Evolutionary conservation across 768 basidiomycete genomes (phyloP).

Genomic region (Amanita exitialis): DNA sequence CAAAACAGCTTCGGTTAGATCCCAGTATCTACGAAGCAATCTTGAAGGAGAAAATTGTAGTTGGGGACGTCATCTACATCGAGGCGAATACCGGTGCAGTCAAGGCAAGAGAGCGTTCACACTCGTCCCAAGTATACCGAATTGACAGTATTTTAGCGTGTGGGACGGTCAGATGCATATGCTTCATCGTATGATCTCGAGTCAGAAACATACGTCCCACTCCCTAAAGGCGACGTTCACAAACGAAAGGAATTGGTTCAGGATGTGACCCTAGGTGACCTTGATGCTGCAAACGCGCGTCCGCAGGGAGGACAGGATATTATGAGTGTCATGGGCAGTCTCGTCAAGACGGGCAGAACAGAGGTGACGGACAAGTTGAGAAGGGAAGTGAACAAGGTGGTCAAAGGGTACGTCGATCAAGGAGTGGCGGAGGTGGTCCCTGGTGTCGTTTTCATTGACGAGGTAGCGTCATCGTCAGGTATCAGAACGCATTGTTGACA

Average conservation of each 20-base stretch:
- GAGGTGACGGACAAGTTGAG: slow-evolving; percentile 97
- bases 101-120: slow-evolving; percentile 45
- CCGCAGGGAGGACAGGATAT: slow-evolving; percentile 97
- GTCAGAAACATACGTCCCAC: slow-evolving; percentile 95
- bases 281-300: slow-evolving; percentile 93
- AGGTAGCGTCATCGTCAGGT: slow-evolving; percentile 45
- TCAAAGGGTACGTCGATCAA: slow-evolving; percentile 95
- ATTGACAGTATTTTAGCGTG: slow-evolving; percentile 43
- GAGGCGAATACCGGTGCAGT: slow-evolving; percentile 93
- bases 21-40: slow-evolving; percentile 96
- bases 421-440: slow-evolving; percentile 97
- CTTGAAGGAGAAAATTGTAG: slow-evolving; percentile 91
- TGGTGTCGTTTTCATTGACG: slow-evolving; percentile 97
- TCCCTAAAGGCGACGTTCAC: slow-evolving; percentile 95
- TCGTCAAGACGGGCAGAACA: slow-evolving; percentile 88
- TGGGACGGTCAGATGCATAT: slow-evolving; percentile 95
- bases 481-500: neutral
- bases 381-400: slow-evolving; percentile 94
- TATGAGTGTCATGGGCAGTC: slow-evolving; percentile 91
- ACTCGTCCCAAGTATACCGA: neutral
- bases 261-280: slow-evolving; percentile 88
- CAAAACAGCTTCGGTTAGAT: slow-evolving; percentile 90
- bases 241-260: slow-evolving; percentile 94
- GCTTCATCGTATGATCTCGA: slow-evolving; percentile 97
- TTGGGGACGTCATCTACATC: slow-evolving; percentile 95